Evolutionary conservation across 1,284 basidiomycete species (phyloP), one percentile per base, ranked within the genome.

Genomic region (Earliella scabrosa): DNA sequence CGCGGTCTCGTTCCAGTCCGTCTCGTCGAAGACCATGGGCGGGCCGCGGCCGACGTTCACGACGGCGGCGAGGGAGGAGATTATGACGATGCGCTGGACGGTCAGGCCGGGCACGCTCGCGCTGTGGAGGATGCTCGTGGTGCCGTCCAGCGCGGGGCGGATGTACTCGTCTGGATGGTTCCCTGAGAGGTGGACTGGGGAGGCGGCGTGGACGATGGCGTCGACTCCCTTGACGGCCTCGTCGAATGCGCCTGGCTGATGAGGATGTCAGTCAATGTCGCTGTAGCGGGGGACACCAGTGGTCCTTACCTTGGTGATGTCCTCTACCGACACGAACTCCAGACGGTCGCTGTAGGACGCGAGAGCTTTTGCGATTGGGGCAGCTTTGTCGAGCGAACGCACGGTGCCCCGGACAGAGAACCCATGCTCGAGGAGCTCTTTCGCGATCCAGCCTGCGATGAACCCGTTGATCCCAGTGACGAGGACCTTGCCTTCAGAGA

Each of bases 61-160:
- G n/a, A 62, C 41, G 11, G 60, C 56, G 5, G 54, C 48, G 45
- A 45, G 38, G 14, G 64, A 63, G 26, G 62, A 56, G 24, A 51
- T 45, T 43, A 59, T 27, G 29, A 64, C 47, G 44, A 64, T 35
- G 38, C 64, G 56, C 40, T 59, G 56, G 40, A 66, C 46, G 7
- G 48, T 45, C 10, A 44, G 26, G 6, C 41, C 56, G 29, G 41
- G 32, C n/a, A 40, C 45, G 26, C 39, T n/a, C 10, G 52, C 59
- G 50, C 54, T 58, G 18, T 41, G 23, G 7, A 90, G 74, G 5
- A 89, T 77, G 34, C 82, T 80, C 0, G 77, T 64, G 2, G 87
- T 89, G 1, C 88, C 88, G 24, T 82, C 72, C 10, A 90, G 75
- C 5, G 88, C 88, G 1, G 88, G 88, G 2, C 70, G 70, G 64